Conservation (phyloP, 306 rosid genomes). For the barrel medic (Medicago truncatula) region DNA sequence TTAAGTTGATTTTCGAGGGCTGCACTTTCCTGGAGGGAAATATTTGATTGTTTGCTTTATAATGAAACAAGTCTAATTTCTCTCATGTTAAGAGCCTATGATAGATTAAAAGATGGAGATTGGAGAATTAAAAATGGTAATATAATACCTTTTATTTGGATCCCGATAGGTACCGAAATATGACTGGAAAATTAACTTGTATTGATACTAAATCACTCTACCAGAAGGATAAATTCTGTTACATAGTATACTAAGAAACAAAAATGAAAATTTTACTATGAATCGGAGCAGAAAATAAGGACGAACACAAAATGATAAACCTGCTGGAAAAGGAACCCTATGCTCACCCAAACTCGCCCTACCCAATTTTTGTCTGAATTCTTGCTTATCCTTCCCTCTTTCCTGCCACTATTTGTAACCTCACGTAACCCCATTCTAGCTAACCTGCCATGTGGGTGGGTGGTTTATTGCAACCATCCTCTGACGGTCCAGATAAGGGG, state of each 20-base stretch:
- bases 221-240: background rate
- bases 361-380: background rate
- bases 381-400: background rate
- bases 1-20: constrained; percentile 17
- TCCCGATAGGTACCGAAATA: background rate
- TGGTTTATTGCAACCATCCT: background rate
- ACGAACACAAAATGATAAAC: background rate
- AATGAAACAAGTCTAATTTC: background rate
- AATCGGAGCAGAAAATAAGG: background rate
- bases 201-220: background rate
- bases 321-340: background rate
- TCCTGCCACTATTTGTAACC: background rate
- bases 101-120: constrained; percentile 10
- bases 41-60: background rate
- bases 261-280: background rate
- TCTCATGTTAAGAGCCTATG: constrained; percentile 17
- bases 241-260: background rate
- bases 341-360: background rate
- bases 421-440: background rate
- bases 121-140: background rate
- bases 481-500: background rate
- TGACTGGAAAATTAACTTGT: background rate
- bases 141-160: background rate
- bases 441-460: background rate
- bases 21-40: constrained; percentile 1